These are phyloP conservation scores for Bolboschoenoplectus hybrid DNA, from an alignment of 202 grass and related monocot genomes.

Conservation along the genomic window DNA sequence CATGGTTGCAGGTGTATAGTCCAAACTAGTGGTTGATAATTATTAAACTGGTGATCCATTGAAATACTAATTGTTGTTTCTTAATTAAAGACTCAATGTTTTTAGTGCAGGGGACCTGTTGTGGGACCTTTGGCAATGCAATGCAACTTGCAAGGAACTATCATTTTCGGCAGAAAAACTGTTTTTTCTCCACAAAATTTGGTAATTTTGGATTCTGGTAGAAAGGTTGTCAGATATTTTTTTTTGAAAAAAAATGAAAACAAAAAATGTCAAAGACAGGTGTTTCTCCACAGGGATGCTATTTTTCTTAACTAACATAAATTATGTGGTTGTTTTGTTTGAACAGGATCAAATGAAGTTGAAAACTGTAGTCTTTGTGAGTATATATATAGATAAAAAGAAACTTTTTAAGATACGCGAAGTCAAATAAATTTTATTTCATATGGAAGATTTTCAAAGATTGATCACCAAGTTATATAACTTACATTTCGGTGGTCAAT, in stretches of 20 bases:
- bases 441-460: background rate
- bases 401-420: background rate
- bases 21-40: background rate
- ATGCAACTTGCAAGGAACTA: slow-evolving; percentile 1
- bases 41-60: background rate
- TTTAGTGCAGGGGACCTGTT: background rate
- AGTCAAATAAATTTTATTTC: background rate
- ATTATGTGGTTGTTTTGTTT: background rate
- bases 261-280: background rate
- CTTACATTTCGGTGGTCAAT: too few species aligned
- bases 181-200: background rate
- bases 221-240: background rate
- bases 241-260: background rate
- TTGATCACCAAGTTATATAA: too few species aligned
- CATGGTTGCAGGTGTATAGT: background rate
- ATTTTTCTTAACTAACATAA: background rate
- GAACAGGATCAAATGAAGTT: background rate
- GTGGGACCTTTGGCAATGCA: background rate
- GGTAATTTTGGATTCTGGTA: slow-evolving; percentile 10
- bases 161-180: background rate
- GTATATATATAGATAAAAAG: background rate
- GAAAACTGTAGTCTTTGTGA: background rate
- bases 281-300: background rate
- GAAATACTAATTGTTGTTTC: background rate
- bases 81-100: background rate